Evolutionary conservation across 257 asterid genomes (phyloP).

Genomic region (Linderniella brevidens): DNA sequence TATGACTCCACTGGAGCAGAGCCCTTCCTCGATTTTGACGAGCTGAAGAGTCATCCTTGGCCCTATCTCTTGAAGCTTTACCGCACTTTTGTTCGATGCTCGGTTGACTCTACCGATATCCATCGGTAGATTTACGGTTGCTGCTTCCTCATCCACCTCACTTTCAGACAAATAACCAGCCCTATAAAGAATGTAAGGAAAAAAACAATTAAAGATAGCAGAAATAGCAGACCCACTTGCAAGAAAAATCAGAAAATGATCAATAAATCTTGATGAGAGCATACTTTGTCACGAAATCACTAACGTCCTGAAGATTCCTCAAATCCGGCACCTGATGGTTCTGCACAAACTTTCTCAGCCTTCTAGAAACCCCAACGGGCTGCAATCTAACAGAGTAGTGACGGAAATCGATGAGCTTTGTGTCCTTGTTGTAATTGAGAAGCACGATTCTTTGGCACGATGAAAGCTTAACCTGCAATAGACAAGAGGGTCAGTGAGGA

Average conservation of each 20-base stretch:
- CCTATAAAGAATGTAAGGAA: slow-evolving; percentile 21
- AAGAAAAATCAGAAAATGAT: too few species aligned
- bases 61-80: slow-evolving; percentile 85
- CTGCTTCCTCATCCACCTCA: slow-evolving; percentile 87
- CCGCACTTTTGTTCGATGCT: slow-evolving; percentile 73
- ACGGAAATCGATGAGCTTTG: slow-evolving; percentile 72
- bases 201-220: slow-evolving; percentile 1
- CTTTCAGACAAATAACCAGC: slow-evolving; percentile 96
- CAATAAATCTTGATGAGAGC: slow-evolving; percentile 6
- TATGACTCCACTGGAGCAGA: slow-evolving; percentile 63
- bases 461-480: slow-evolving; percentile 72
- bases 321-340: slow-evolving; percentile 79
- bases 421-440: slow-evolving; percentile 80
- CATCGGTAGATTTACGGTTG: slow-evolving; percentile 51
- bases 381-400: slow-evolving; percentile 87
- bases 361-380: slow-evolving; percentile 83
- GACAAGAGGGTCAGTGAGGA: slow-evolving; percentile 3
- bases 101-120: slow-evolving; percentile 72
- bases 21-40: slow-evolving; percentile 60
- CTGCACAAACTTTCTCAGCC: slow-evolving; percentile 82
- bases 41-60: slow-evolving; percentile 87
- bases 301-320: slow-evolving; percentile 72
- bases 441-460: slow-evolving; percentile 90
- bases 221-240: too few species aligned
- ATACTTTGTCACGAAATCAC: slow-evolving; percentile 80